A percentile compares a stretch with the other conserved stretches of the same genome.
phyloP scores from a whole-genome alignment of 2,329 filamentous ascomycete genomes.

The Beauveria bassiana region DNA sequence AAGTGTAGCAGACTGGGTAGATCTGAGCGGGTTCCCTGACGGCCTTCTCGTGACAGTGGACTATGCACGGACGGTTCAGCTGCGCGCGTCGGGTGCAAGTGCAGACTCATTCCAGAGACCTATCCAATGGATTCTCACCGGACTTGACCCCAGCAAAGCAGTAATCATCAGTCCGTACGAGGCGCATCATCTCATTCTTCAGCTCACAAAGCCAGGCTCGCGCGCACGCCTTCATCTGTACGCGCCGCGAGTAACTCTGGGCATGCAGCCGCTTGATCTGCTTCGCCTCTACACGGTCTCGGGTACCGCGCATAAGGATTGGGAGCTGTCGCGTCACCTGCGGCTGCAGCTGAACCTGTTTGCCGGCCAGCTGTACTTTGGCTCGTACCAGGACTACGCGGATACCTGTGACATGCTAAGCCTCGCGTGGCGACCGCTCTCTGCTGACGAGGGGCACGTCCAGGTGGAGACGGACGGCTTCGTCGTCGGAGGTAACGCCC shows the following conservation, averaged over 20 bases:
- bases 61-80: neutral
- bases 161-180: conserved; percentile 55
- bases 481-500: conserved; percentile 14
- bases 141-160: conserved; percentile 19
- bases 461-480: conserved; percentile 24
- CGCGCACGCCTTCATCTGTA: conserved; percentile 41
- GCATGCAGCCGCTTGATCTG: neutral
- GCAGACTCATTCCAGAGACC: conserved; percentile 1
- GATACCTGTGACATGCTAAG: conserved; percentile 44
- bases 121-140: conserved; percentile 1
- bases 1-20: neutral
- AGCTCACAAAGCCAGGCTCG: conserved; percentile 23
- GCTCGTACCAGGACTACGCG: conserved; percentile 44
- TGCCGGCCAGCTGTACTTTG: conserved; percentile 59
- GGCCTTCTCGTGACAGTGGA: neutral
- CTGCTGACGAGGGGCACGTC: conserved; percentile 17
- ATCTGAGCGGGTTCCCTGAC: neutral
- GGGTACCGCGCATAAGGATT: neutral
- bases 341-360: conserved; percentile 50
- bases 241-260: neutral
- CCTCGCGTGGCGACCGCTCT: conserved; percentile 25
- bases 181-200: conserved; percentile 39
- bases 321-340: neutral
- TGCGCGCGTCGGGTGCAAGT: neutral
- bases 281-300: neutral